Evolutionary conservation across 805 yeast genomes (phyloP).

Genomic region (Metschnikowia cubensis): DNA sequence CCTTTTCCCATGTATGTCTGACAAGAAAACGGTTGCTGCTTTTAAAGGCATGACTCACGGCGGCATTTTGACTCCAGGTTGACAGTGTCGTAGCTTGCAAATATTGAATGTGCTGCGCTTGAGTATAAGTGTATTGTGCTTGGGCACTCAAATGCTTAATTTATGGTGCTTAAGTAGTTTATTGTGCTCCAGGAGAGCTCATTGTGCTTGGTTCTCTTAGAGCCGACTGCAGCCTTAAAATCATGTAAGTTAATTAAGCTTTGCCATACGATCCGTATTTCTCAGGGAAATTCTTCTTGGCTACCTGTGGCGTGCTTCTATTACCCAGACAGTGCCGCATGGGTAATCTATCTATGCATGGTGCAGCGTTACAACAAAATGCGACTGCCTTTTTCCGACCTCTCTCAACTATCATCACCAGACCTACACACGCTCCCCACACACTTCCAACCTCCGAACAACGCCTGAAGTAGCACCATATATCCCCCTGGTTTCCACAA

Average conservation of each 20-base stretch:
- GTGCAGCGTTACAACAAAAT: conserved; percentile 2
- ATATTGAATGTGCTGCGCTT: too few relatives aligned
- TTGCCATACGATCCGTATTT: too few relatives aligned
- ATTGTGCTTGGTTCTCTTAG: too few relatives aligned
- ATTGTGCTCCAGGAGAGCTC: too few relatives aligned
- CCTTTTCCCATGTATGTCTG: neutral
- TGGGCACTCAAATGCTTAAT: too few relatives aligned
- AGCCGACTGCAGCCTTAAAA: too few relatives aligned
- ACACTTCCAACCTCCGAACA: neutral
- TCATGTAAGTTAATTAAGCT: neutral
- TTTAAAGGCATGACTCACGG: neutral
- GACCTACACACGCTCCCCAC: neutral
- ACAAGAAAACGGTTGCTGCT: neutral
- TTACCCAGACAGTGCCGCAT: neutral
- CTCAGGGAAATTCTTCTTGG: neutral
- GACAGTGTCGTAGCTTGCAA: too few relatives aligned
- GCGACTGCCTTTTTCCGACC: neutral
- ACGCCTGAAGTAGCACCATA: too few relatives aligned
- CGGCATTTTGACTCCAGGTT: too few relatives aligned
- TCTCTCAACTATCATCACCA: neutral
- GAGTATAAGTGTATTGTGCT: too few relatives aligned
- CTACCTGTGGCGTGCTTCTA: neutral
- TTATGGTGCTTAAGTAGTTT: too few relatives aligned
- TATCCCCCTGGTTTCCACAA: too few relatives aligned
- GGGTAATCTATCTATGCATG: conserved; percentile 2